These are phyloP conservation scores for Dimocarpus longan DNA, from an alignment of 345 rosid genomes.

Conservation along the genomic window DNA sequence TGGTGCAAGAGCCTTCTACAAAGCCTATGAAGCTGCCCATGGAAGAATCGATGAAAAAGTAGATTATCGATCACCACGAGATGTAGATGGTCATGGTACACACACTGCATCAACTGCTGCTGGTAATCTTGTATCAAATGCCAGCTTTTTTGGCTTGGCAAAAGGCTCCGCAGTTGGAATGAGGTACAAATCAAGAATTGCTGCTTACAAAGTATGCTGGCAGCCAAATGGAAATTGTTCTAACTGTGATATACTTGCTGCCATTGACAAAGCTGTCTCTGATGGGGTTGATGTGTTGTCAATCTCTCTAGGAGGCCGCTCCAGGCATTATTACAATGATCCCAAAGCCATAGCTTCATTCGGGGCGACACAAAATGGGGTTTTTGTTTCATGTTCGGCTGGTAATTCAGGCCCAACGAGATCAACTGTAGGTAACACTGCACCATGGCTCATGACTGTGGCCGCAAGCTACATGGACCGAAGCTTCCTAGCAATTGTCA, in stretches of 20 bases:
- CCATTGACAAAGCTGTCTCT: slow-evolving; percentile 61
- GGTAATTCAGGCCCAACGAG: slow-evolving; percentile 69
- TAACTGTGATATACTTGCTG: slow-evolving; percentile 58
- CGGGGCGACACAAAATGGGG: slow-evolving; percentile 53
- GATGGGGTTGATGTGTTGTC: slow-evolving; percentile 86
- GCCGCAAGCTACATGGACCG: slow-evolving; percentile 77
- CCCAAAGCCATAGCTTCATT: slow-evolving; percentile 59
- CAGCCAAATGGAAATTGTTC: slow-evolving; percentile 59
- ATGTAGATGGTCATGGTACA: slow-evolving; percentile 79
- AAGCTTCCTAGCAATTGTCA: slow-evolving; percentile 62
- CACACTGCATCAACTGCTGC: slow-evolving; percentile 89
- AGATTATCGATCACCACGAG: slow-evolving; percentile 69
- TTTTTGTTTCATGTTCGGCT: slow-evolving; percentile 81
- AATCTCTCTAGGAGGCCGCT: slow-evolving; percentile 59
- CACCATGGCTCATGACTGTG: slow-evolving; percentile 90
- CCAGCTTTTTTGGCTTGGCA: slow-evolving; percentile 56
- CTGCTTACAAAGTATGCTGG: slow-evolving; percentile 81
- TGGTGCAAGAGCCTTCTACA: slow-evolving; percentile 65
- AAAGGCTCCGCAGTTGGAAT: slow-evolving; percentile 67
- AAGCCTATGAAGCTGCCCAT: slow-evolving; percentile 52
- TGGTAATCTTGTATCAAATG: slow-evolving; percentile 47
- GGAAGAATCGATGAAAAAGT: slow-evolving; percentile 54
- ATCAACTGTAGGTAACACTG: slow-evolving; percentile 57
- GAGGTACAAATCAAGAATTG: slow-evolving; percentile 69
- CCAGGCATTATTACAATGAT: slow-evolving; percentile 61